Evolutionary conservation across 2,329 filamentous ascomycete genomes (phyloP).

Genomic region (Thielaviopsis punctulata): DNA sequence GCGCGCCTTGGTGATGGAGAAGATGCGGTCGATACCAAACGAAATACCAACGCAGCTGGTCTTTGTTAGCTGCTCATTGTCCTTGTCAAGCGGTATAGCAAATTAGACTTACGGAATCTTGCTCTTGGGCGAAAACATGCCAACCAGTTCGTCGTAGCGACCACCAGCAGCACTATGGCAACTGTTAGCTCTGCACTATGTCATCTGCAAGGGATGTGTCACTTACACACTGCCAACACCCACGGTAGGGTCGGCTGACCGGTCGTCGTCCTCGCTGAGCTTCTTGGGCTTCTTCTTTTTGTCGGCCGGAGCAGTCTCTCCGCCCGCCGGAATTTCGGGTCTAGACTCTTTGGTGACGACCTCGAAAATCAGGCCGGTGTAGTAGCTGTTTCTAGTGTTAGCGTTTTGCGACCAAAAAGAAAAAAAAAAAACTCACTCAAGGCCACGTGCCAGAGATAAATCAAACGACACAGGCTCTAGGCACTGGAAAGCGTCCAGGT

Average conservation of each 20-base stretch:
- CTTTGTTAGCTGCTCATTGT: too few relatives aligned
- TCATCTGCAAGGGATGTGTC: not conserved
- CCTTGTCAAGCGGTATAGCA: not conserved
- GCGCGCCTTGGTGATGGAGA: conserved; percentile 72
- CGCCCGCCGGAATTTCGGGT: conserved; percentile 23
- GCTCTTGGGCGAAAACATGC: conserved; percentile 76
- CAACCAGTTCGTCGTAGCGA: conserved; percentile 81
- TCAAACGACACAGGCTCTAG: conserved; percentile 70
- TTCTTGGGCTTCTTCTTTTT: conserved; percentile 30
- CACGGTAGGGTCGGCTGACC: conserved; percentile 61
- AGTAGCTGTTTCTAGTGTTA: conserved; percentile 46
- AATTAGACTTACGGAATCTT: conserved; percentile 43
- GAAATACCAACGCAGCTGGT: conserved; percentile 41
- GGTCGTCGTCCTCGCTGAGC: conserved; percentile 40
- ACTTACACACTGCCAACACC: conserved; percentile 59
- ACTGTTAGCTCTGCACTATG: not conserved
- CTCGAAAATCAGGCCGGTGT: conserved; percentile 82
- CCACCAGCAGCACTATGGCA: conserved; percentile 53
- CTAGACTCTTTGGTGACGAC: conserved; percentile 70
- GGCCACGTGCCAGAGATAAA: conserved; percentile 70
- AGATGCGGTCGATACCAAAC: conserved; percentile 90
- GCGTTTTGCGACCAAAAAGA: conserved; percentile 22
- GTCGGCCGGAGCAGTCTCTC: conserved; percentile 19
- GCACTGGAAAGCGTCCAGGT: conserved; percentile 61
- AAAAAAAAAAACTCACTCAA: conserved; percentile 37